A percentile compares a stretch with the other conserved stretches of the same genome.
phyloP scores from a whole-genome alignment of 2,329 filamentous ascomycete species.

The Clonostachys chloroleuca region DNA sequence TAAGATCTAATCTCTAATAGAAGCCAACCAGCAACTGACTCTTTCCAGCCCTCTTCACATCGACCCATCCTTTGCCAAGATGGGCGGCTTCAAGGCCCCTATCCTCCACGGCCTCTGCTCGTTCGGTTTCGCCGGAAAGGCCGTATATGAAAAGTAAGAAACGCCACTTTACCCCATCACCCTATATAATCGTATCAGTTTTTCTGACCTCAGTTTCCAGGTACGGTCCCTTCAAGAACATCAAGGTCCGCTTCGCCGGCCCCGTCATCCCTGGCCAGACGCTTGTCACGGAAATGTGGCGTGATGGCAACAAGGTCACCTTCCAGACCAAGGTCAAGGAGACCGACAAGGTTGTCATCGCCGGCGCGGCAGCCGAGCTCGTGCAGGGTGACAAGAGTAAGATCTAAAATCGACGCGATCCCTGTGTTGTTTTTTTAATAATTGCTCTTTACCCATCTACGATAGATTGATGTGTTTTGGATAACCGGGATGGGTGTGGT shows the following conservation, averaged over 20 bases:
- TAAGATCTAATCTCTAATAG: slow-evolving; percentile 19
- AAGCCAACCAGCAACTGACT: neutral
- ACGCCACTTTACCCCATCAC: neutral
- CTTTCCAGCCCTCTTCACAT: slow-evolving; percentile 75
- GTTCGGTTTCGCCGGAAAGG: slow-evolving; percentile 88
- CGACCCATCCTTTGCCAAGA: slow-evolving; percentile 89
- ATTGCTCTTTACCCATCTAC: no score
- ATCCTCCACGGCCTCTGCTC: slow-evolving; percentile 97
- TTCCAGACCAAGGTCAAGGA: slow-evolving; percentile 91
- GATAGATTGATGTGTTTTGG: no score
- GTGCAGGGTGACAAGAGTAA: slow-evolving; percentile 26
- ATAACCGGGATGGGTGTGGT: no score
- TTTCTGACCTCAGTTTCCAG: slow-evolving; percentile 3
- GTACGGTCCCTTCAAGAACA: slow-evolving; percentile 80
- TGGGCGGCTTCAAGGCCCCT: slow-evolving; percentile 89
- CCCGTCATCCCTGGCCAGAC: slow-evolving; percentile 84
- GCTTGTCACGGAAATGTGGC: slow-evolving; percentile 93
- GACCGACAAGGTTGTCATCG: slow-evolving; percentile 85
- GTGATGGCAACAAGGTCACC: slow-evolving; percentile 71
- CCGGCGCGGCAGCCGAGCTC: slow-evolving; percentile 75
- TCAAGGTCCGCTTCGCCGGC: slow-evolving; percentile 89
- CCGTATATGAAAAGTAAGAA: slow-evolving; percentile 65
- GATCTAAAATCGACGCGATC: slow-evolving; percentile 12
- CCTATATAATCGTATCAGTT: no score
- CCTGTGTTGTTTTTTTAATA: no score